phyloP scores from a whole-genome alignment of 805 yeast genomes.

The Myxozyma geophila region DNA sequence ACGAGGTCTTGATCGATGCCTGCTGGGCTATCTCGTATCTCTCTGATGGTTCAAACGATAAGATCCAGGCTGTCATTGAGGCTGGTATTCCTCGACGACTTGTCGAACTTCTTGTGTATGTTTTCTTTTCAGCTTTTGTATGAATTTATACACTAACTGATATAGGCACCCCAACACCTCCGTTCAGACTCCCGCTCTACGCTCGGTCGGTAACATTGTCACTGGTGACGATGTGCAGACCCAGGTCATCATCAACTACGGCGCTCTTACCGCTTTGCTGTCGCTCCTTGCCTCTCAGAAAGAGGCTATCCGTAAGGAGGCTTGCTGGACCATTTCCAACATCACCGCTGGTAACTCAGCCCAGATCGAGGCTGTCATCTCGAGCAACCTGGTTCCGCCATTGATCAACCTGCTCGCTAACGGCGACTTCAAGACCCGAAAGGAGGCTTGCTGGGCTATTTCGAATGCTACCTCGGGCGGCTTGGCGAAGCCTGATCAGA shows the following conservation, averaged over 20 bases:
- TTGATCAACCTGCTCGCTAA: constrained; percentile 73
- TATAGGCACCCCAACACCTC: constrained; percentile 73
- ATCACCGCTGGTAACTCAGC: constrained; percentile 96
- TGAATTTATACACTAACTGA: neutral
- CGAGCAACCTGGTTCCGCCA: constrained; percentile 90
- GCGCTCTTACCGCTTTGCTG: constrained; percentile 83
- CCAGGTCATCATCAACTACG: constrained; percentile 90
- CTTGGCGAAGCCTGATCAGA: constrained; percentile 86
- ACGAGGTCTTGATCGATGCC: constrained; percentile 93
- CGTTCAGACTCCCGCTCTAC: constrained; percentile 95
- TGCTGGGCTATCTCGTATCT: constrained; percentile 98
- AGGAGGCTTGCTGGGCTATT: constrained; percentile 99
- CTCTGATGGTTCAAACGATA: constrained; percentile 89
- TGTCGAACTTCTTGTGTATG: constrained; percentile 70
- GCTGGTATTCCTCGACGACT: constrained; percentile 93
- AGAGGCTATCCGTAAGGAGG: constrained; percentile 94
- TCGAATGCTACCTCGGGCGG: constrained; percentile 98
- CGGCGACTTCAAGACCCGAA: constrained; percentile 94
- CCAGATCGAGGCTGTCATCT: constrained; percentile 96
- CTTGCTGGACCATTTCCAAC: constrained; percentile 98
- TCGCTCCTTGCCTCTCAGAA: constrained; percentile 80
- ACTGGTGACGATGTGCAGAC: constrained; percentile 97
- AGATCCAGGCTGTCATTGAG: constrained; percentile 95
- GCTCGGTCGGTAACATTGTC: constrained; percentile 97
- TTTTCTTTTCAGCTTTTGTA: neutral